These are phyloP conservation scores for Chenopodium quinoa DNA, from an alignment of 148 eudicot genomes.

Conservation along the genomic window DNA sequence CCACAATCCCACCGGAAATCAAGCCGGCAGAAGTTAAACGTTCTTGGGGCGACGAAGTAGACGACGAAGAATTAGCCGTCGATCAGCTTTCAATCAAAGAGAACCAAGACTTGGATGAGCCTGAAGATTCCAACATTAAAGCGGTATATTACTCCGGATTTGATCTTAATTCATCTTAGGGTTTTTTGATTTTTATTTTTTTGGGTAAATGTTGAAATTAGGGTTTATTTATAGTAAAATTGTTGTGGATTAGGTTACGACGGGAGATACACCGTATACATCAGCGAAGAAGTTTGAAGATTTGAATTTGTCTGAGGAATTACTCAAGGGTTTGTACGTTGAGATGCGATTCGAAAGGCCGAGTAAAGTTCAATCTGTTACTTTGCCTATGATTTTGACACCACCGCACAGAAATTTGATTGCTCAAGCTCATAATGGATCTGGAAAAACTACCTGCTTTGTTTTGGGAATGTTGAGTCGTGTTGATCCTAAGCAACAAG, in stretches of 20 bases:
- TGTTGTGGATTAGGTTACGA: slow-evolving; percentile 43
- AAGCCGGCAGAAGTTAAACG: slow-evolving; percentile 30
- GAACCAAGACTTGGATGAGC: slow-evolving; percentile 47
- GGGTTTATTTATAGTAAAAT: neutral
- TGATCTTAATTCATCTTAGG: slow-evolving; percentile 18
- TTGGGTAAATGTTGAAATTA: no score
- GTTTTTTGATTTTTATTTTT: slow-evolving; percentile 23
- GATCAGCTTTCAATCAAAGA: slow-evolving; percentile 29
- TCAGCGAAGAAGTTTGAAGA: slow-evolving; percentile 84
- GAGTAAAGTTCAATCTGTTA: slow-evolving; percentile 73
- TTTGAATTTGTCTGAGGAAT: slow-evolving; percentile 61
- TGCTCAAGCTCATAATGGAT: slow-evolving; percentile 94
- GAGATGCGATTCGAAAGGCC: slow-evolving; percentile 92
- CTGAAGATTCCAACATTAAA: slow-evolving; percentile 58
- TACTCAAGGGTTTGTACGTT: slow-evolving; percentile 78
- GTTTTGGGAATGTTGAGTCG: slow-evolving; percentile 89
- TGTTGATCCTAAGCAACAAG: slow-evolving; percentile 54
- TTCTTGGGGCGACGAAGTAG: slow-evolving; percentile 58
- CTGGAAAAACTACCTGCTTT: slow-evolving; percentile 94
- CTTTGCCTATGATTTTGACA: slow-evolving; percentile 63
- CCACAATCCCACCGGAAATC: slow-evolving; percentile 19
- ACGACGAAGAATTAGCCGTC: slow-evolving; percentile 35
- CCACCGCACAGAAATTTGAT: slow-evolving; percentile 66
- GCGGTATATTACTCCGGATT: slow-evolving; percentile 39
- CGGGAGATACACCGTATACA: slow-evolving; percentile 74